phyloP scores from a whole-genome alignment of 1,284 basidiomycete species.

The Malassezia sympodialis region DNA sequence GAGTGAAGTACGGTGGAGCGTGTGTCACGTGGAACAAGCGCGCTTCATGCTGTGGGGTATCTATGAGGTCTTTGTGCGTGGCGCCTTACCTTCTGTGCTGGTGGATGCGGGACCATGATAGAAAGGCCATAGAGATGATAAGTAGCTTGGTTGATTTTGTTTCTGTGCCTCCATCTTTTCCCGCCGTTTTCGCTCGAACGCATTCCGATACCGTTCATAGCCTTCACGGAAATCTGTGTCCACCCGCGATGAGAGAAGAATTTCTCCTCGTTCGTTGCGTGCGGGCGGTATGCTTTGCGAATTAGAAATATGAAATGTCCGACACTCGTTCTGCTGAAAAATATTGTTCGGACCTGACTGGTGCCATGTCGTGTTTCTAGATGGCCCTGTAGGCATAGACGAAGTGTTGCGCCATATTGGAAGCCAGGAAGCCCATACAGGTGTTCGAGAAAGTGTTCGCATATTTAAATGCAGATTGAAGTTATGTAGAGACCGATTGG shows the following conservation, averaged over 20 bases:
- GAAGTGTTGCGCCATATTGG: neutral
- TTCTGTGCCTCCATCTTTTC: slow-evolving; percentile 51
- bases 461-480: slow-evolving; percentile 97
- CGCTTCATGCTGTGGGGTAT: slow-evolving; percentile 1
- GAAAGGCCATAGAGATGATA: neutral
- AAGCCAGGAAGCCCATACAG: neutral
- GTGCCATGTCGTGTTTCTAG: neutral
- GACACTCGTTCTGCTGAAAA: neutral
- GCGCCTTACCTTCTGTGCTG: neutral
- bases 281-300: slow-evolving; percentile 55
- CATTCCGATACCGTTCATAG: slow-evolving; percentile 80
- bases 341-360: neutral
- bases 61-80: slow-evolving; percentile 1
- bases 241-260: slow-evolving; percentile 86
- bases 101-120: neutral
- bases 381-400: neutral
- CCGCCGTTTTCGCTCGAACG: slow-evolving; percentile 73
- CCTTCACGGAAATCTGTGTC: slow-evolving; percentile 72
- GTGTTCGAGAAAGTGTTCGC: slow-evolving; percentile 51
- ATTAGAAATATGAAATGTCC: neutral
- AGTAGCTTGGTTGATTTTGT: neutral
- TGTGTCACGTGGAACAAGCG: neutral
- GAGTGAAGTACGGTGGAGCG: neutral
- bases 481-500: slow-evolving; percentile 76
- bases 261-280: slow-evolving; percentile 80